Conservation (phyloP, 768 basidiomycete species). For the Suillus tomentosus region DNA sequence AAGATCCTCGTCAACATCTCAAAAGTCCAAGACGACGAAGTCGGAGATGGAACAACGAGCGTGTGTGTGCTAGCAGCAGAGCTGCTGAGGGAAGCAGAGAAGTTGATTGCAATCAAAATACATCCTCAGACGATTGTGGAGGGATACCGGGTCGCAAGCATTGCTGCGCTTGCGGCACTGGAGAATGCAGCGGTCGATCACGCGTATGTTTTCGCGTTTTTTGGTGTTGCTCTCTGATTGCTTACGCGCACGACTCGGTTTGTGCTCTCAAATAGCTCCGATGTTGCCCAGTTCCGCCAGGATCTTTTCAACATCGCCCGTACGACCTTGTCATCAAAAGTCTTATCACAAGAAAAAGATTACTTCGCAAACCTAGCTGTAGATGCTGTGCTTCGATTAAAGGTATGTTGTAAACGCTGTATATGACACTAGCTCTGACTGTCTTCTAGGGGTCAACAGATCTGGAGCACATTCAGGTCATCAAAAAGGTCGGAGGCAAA, state of each 20-base stretch:
- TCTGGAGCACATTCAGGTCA: constrained; percentile 97
- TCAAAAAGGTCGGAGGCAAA: constrained; percentile 99
- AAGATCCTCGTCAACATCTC: constrained; percentile 99
- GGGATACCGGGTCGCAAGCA: constrained; percentile 91
- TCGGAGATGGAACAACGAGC: constrained; percentile 93
- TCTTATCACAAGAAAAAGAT: constrained; percentile 93
- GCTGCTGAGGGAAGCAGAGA: constrained; percentile 92
- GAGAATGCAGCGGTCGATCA: constrained; percentile 83
- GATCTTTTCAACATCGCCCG: constrained; percentile 97
- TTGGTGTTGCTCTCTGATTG: not conserved
- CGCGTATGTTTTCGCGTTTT: constrained; percentile 51
- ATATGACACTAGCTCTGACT: constrained; percentile 9
- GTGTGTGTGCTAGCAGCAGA: constrained; percentile 94
- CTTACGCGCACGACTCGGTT: not conserved
- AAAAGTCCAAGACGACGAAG: constrained; percentile 99
- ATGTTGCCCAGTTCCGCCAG: constrained; percentile 74
- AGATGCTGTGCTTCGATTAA: constrained; percentile 90
- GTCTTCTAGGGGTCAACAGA: constrained; percentile 82
- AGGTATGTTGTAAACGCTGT: constrained; percentile 46
- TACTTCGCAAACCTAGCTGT: constrained; percentile 99
- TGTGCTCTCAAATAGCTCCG: constrained; percentile 47
- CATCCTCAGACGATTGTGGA: constrained; percentile 98
- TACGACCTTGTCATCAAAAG: constrained; percentile 95
- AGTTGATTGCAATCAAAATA: constrained; percentile 87
- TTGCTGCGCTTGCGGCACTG: constrained; percentile 80